Evolutionary conservation across 208 protist species (phyloP).

Genomic region (Trypanosoma melophagium): DNA sequence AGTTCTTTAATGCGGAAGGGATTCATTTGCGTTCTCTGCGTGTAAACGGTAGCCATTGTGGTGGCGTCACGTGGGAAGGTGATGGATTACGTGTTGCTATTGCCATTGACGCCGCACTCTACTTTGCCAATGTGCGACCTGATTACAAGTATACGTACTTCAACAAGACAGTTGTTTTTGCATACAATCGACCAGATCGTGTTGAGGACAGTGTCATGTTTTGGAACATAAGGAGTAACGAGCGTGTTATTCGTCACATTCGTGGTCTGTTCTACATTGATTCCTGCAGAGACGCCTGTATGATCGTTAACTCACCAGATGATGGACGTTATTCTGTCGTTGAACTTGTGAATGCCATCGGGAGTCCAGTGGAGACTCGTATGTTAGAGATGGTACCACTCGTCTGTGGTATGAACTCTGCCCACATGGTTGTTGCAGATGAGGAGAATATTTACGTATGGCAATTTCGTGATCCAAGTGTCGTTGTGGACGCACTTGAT

Average conservation of each 20-base stretch:
- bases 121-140: constrained; percentile 97
- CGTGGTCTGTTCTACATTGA: constrained; percentile 79
- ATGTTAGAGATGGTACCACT: constrained; percentile 91
- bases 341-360: constrained; percentile 95
- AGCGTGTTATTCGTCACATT: constrained; percentile 90
- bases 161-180: constrained; percentile 90
- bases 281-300: constrained; percentile 82
- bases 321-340: constrained; percentile 71
- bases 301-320: constrained; percentile 80
- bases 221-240: constrained; percentile 93
- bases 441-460: constrained; percentile 94
- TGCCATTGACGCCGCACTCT: constrained; percentile 94
- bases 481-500: constrained; percentile 77
- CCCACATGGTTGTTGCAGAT: constrained; percentile 89
- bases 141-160: constrained; percentile 96
- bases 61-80: constrained; percentile 93
- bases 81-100: constrained; percentile 93
- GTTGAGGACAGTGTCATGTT: constrained; percentile 94
- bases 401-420: constrained; percentile 87
- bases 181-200: constrained; percentile 90
- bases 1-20: constrained; percentile 94
- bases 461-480: constrained; percentile 91
- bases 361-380: constrained; percentile 91
- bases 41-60: constrained; percentile 83
- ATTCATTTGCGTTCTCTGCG: constrained; percentile 91